Evolutionary conservation across 257 asterid genomes (phyloP).

Genomic region (Fraxinus quadrangulata): DNA sequence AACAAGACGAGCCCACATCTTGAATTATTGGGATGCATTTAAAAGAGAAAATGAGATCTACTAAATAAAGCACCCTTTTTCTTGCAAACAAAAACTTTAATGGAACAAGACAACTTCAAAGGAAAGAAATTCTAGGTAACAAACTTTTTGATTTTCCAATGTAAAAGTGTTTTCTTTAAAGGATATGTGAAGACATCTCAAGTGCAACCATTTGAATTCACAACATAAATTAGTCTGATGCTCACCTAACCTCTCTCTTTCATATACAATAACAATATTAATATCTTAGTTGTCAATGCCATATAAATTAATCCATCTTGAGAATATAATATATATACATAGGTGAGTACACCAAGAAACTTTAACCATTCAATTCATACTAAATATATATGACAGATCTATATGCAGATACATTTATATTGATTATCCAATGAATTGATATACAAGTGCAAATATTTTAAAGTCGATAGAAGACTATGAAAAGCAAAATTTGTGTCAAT

Average conservation of each 20-base stretch:
- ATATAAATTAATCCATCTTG: background rate
- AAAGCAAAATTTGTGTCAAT: too few species aligned
- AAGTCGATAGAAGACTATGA: too few species aligned
- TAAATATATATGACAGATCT: background rate
- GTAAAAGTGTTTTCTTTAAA: background rate
- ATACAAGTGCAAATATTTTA: too few species aligned
- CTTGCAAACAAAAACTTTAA: background rate
- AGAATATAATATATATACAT: background rate
- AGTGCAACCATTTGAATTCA: background rate
- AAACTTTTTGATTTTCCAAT: background rate
- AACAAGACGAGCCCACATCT: background rate
- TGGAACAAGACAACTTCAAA: background rate
- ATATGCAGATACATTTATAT: background rate
- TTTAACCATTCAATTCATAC: background rate
- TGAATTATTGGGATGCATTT: background rate
- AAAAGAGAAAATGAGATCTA: background rate
- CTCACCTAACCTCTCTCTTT: background rate
- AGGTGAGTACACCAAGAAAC: slow-evolving; percentile 2
- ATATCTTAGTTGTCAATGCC: background rate
- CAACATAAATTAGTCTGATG: background rate
- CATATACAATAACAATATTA: background rate
- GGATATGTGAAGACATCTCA: background rate
- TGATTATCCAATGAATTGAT: too few species aligned
- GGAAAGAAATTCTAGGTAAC: background rate
- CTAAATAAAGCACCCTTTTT: background rate